phyloP scores from a whole-genome alignment of 225 moss, liverwort and hornwort genomes.

The Marchantia paleacea region DNA sequence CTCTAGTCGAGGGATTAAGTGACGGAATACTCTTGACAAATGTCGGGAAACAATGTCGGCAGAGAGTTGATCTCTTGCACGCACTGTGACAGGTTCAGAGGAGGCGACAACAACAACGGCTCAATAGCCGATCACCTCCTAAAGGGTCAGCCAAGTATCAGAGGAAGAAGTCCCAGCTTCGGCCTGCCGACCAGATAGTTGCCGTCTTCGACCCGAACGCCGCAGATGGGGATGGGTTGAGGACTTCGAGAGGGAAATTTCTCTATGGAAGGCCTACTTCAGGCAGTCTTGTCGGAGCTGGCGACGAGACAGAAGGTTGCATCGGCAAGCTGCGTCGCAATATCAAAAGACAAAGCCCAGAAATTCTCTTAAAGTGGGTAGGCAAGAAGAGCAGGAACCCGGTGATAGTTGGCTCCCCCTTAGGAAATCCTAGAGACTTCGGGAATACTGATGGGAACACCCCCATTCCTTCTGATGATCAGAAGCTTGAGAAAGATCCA shows the following conservation, averaged over 20 bases:
- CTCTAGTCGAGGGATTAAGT: too few relatives aligned
- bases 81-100: constrained; percentile 10
- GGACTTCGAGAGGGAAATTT: neutral
- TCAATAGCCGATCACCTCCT: neutral
- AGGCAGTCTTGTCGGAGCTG: neutral
- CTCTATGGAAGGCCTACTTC: constrained; percentile 11
- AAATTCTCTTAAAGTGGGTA: constrained; percentile 6
- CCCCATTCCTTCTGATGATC: neutral
- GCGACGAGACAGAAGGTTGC: neutral
- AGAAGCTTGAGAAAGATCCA: neutral
- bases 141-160: neutral
- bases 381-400: neutral
- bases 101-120: neutral
- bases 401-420: neutral
- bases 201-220: neutral
- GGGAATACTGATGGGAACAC: neutral
- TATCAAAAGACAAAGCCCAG: neutral
- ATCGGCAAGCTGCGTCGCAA: neutral
- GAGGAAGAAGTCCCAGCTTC: neutral
- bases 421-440: neutral
- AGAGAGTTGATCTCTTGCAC: neutral
- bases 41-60: neutral
- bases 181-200: neutral
- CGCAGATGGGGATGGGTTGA: constrained; percentile 9
- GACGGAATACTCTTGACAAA: neutral